These are phyloP conservation scores for Phenoliferia sp. DNA, from an alignment of 1,284 basidiomycete genomes.

Conservation along the genomic window DNA sequence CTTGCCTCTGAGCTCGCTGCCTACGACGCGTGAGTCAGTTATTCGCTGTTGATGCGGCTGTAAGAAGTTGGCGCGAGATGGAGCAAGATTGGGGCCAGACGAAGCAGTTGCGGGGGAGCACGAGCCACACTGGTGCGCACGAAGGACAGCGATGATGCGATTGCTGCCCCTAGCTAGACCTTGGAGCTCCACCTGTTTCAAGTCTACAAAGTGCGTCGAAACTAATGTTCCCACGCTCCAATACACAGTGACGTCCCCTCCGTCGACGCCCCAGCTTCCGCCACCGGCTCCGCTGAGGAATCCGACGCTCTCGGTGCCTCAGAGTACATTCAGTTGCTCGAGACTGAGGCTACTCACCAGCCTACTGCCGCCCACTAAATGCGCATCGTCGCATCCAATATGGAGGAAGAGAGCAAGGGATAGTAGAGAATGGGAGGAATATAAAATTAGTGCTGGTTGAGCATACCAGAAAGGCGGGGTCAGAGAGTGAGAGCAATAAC, in stretches of 20 bases:
- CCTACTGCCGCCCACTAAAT: background rate
- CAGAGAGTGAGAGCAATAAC: too few relatives aligned
- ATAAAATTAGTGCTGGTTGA: background rate
- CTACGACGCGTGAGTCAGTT: conserved; percentile 38
- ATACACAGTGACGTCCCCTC: conserved; percentile 36
- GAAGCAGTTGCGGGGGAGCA: background rate
- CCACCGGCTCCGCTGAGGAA: conserved; percentile 20
- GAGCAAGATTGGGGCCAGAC: background rate
- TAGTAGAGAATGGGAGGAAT: background rate
- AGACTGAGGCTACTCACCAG: conserved; percentile 32
- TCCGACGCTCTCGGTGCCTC: conserved; percentile 38
- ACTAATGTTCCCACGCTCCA: background rate
- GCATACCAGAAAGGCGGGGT: too few relatives aligned
- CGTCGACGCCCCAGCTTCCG: conserved; percentile 31
- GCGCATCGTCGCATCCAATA: background rate
- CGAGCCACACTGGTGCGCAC: too few relatives aligned
- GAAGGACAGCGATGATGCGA: too few relatives aligned
- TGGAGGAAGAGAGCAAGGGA: background rate
- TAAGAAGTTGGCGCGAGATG: background rate
- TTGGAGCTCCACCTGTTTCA: too few relatives aligned
- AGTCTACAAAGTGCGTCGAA: background rate
- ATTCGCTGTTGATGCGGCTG: background rate
- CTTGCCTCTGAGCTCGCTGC: conserved; percentile 45
- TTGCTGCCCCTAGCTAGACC: too few relatives aligned
- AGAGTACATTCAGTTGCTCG: conserved; percentile 39